phyloP scores from a whole-genome alignment of 2,329 filamentous ascomycete species.

The Didymella sp. region DNA sequence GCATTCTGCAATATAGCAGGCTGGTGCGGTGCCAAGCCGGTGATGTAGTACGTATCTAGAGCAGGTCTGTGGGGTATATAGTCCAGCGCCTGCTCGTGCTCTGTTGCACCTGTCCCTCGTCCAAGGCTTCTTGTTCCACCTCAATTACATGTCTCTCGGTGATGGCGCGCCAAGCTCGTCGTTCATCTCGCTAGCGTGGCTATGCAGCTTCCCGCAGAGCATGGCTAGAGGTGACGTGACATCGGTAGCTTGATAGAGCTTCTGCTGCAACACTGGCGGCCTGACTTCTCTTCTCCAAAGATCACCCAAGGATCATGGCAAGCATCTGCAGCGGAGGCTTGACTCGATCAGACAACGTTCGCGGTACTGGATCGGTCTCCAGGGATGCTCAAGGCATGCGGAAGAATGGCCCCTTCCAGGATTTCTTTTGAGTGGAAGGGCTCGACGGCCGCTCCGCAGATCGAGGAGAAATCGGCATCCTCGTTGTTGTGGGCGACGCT shows the following conservation, averaged over 20 bases:
- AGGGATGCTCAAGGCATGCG: slow-evolving; percentile 35
- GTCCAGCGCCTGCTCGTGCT: slow-evolving; percentile 3
- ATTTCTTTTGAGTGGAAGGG: slow-evolving; percentile 23
- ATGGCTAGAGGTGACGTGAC: slow-evolving; percentile 6
- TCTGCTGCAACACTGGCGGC: neutral
- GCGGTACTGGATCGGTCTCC: neutral
- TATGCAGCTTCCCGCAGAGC: slow-evolving; percentile 1
- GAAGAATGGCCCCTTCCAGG: slow-evolving; percentile 44
- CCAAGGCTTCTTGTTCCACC: neutral
- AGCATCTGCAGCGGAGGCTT: neutral
- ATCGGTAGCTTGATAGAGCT: neutral
- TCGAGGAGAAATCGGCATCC: slow-evolving; percentile 23
- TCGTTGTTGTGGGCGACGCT: slow-evolving; percentile 13
- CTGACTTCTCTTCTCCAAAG: neutral
- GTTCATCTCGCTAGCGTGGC: neutral
- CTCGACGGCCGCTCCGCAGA: slow-evolving; percentile 11
- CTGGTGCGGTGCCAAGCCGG: neutral
- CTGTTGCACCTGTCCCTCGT: neutral
- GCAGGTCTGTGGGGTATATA: slow-evolving; percentile 6
- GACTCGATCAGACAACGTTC: neutral
- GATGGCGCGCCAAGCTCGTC: neutral
- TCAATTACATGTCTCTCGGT: neutral
- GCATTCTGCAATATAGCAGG: slow-evolving; percentile 15
- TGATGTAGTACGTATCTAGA: neutral
- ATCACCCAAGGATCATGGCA: neutral